Conservation (phyloP, 306 rosid species). For the Bauhinia variegata region DNA sequence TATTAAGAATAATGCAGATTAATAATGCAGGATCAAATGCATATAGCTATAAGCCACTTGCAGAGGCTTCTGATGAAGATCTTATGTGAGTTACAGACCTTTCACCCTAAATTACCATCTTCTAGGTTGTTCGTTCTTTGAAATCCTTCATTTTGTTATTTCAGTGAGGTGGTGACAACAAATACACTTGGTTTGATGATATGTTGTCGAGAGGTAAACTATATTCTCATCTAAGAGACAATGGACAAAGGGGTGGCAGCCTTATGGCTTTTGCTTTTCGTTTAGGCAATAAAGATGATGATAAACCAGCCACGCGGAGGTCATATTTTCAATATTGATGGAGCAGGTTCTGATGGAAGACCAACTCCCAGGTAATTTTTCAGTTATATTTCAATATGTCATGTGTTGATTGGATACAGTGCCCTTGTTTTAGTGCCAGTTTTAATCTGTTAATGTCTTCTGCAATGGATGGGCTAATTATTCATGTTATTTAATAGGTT, state of each 20-base stretch:
- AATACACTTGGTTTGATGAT: conserved; percentile 95
- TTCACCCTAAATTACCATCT: conserved; percentile 10
- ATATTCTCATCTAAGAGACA: conserved; percentile 31
- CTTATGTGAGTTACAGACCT: conserved; percentile 66
- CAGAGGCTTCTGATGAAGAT: conserved; percentile 95
- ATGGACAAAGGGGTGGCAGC: conserved; percentile 22
- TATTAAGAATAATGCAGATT: conserved; percentile 66
- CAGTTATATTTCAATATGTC: conserved; percentile 23
- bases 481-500: no score
- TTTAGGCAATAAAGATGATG: conserved; percentile 94
- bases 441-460: conserved; percentile 20
- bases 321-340: conserved; percentile 93
- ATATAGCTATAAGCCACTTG: conserved; percentile 83
- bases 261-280: conserved; percentile 41
- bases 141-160: conserved; percentile 28
- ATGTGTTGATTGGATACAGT: conserved; percentile 15
- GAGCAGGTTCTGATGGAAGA: conserved; percentile 98
- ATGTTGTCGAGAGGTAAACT: conserved; percentile 92
- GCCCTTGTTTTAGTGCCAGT: conserved; percentile 19
- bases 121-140: conserved; percentile 31
- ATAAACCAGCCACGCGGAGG: conserved; percentile 85
- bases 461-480: conserved; percentile 3
- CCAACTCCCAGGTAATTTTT: conserved; percentile 86
- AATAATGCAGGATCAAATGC: conserved; percentile 99
- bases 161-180: conserved; percentile 95